Conservation (phyloP, 2,329 filamentous ascomycete genomes). For the Pseudogymnoascus pannorum region DNA sequence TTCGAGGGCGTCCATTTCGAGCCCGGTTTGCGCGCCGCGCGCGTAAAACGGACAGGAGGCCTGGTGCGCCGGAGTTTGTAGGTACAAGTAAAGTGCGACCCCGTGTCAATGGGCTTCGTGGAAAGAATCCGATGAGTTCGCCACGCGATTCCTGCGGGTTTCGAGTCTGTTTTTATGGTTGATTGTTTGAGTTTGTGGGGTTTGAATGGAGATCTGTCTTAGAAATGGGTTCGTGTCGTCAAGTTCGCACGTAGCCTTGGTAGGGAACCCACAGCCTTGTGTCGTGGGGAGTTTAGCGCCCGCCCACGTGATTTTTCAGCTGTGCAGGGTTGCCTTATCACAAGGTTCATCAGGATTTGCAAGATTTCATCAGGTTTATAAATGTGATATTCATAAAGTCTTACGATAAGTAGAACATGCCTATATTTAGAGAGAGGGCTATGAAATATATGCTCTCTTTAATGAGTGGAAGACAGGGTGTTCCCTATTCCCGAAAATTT, state of each 20-base stretch:
- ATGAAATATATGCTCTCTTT: conserved; percentile 1
- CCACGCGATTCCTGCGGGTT: background rate
- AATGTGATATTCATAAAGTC: background rate
- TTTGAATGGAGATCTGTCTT: background rate
- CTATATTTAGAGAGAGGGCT: conserved; percentile 6
- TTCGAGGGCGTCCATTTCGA: background rate
- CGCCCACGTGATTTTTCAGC: background rate
- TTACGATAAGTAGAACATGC: background rate
- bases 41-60: background rate
- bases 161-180: background rate
- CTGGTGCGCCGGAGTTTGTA: background rate
- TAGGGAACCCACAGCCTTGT: background rate
- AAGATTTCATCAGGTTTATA: background rate
- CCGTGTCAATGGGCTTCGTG: background rate
- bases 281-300: background rate
- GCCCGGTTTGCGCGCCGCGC: background rate
- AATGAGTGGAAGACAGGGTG: background rate
- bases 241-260: background rate
- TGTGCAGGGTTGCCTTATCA: background rate
- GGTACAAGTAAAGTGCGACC: background rate
- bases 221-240: background rate
- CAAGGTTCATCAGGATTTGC: too few species aligned
- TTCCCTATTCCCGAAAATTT: background rate
- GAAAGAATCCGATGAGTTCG: background rate
- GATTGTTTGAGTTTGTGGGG: background rate